Conservation (phyloP, 2,329 filamentous ascomycete species). For the Phyllosticta paracitricarpa region DNA sequence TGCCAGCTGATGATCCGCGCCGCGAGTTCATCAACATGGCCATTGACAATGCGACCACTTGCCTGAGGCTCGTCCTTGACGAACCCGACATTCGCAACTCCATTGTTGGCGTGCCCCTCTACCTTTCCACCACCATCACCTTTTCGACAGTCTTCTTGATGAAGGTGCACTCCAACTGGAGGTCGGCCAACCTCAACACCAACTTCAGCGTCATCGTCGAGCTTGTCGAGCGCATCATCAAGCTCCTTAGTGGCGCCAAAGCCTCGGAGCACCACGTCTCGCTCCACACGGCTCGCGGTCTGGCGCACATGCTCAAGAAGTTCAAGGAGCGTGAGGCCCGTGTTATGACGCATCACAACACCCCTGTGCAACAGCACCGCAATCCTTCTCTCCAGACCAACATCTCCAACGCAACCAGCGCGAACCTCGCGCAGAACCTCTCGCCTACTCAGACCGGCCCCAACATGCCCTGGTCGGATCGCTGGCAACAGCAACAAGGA, state of each 20-base stretch:
- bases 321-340: conserved; percentile 10
- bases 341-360: conserved; percentile 7
- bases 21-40: conserved; percentile 14
- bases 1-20: not conserved
- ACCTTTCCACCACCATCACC: conserved; percentile 30
- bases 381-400: conserved; percentile 8
- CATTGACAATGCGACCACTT: conserved; percentile 16
- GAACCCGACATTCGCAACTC: conserved; percentile 25
- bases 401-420: conserved; percentile 4
- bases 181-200: conserved; percentile 12
- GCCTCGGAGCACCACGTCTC: conserved; percentile 29
- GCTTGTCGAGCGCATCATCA: conserved; percentile 24
- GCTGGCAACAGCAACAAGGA: conserved; percentile 3
- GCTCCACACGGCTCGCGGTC: conserved; percentile 27
- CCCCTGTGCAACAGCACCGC: not conserved
- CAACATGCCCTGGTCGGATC: not conserved
- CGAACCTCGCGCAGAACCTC: not conserved
- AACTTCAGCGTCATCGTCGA: conserved; percentile 26
- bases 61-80: conserved; percentile 24
- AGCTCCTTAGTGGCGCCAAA: conserved; percentile 21
- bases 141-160: conserved; percentile 29
- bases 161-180: conserved; percentile 28
- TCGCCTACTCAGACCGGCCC: not conserved
- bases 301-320: conserved; percentile 26
- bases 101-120: conserved; percentile 27